Evolutionary conservation across 345 rosid species (phyloP).

Genomic region (Acer saccharum): DNA sequence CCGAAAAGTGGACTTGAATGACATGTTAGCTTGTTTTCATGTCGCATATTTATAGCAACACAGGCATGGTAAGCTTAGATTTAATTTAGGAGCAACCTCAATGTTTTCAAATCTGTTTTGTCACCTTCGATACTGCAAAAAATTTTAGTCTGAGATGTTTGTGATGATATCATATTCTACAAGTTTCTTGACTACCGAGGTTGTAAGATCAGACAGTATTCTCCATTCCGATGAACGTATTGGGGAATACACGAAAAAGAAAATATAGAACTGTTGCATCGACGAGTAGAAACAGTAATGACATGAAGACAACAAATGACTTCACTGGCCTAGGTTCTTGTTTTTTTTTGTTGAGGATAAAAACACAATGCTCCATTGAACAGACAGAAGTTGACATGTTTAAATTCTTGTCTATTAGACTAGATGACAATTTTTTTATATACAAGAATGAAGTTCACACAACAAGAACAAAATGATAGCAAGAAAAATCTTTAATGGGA

Average conservation of each 20-base stretch:
- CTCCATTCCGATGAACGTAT: too few species aligned
- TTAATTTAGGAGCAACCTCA: constrained; percentile 24
- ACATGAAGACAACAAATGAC: neutral
- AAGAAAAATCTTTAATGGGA: too few species aligned
- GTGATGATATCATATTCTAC: neutral
- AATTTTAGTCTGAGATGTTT: constrained; percentile 10
- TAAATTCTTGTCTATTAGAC: neutral
- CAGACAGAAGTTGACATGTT: neutral
- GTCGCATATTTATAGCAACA: constrained; percentile 10
- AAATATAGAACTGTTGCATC: too few species aligned
- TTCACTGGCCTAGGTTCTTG: neutral
- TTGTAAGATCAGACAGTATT: too few species aligned
- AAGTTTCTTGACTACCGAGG: too few species aligned
- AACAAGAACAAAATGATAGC: too few species aligned
- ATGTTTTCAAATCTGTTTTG: constrained; percentile 19
- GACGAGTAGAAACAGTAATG: neutral
- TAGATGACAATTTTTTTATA: neutral
- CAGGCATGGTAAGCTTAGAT: constrained; percentile 23
- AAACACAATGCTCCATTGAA: neutral
- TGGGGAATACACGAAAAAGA: too few species aligned
- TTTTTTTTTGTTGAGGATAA: neutral
- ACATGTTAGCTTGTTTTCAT: neutral
- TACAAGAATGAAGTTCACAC: neutral
- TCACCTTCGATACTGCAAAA: constrained; percentile 10
- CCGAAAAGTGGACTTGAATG: neutral